Evolutionary conservation across 1,284 basidiomycete species (phyloP), one percentile per base, ranked within the genome.

Genomic region (Sanghuangporus baumii): DNA sequence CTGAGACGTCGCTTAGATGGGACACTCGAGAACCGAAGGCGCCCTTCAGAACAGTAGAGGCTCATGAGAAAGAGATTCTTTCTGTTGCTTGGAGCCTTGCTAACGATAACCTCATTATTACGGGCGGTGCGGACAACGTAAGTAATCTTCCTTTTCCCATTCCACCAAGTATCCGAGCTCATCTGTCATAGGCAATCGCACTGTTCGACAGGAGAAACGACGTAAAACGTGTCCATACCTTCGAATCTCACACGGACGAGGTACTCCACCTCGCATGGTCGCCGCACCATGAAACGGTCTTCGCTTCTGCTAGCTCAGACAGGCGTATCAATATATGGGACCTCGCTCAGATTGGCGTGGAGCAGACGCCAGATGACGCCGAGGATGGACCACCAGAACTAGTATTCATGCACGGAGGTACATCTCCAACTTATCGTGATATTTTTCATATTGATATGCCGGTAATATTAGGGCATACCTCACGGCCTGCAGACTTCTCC

Each of bases 381-480:
- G 97, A 99, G 74, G 96, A 99, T 71, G 96, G 97, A 67, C 88
- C 97, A 3, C 96, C 96, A 3, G 95, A 98, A 74, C 77, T 97
- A 63, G 76, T 97, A 67, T 98, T 98, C 73, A 84, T 96, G 54
- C 94, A 97, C 69, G 94, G 95, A 69, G 93, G 91, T 85, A 76
- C 61, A 76, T 70, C 20, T 23, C 34, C 26, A 14, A 11, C 54
- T 58, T 47, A 23, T 8, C 55, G 36, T 55, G 23, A 36, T 36
- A 55, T 31, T 23, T 18, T 1, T 6, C 37, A 36, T 20, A 61
- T 51, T 61, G 11, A 54, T 31, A 18, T 31, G n/a, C 14, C 26
- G 6, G 51, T 9, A 20, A 31, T 6, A 40, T 12, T 63, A 90
- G 88, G 91, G 31, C 90, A 93, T 69, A 93, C 91, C 1, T 81